Conservation (phyloP, 768 basidiomycete species). For the Boletus pseudo-olivaceus region DNA sequence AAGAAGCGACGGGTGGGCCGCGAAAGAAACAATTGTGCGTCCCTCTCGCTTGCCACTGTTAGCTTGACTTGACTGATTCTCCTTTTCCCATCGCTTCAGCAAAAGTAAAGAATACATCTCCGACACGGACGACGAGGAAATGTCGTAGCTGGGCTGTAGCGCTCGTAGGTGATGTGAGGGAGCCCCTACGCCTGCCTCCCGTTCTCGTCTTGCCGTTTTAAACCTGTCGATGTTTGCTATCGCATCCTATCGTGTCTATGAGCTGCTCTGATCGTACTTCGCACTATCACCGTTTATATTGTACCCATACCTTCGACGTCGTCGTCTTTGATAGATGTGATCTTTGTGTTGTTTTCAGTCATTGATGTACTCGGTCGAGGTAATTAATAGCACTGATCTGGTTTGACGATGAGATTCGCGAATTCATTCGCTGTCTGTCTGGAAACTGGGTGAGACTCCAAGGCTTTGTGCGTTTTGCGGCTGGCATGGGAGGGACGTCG, state of each 20-base stretch:
- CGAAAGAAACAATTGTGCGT: constrained; percentile 78
- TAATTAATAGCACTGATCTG: neutral
- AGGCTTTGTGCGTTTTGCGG: neutral
- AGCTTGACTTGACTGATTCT: neutral
- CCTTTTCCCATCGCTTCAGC: constrained; percentile 37
- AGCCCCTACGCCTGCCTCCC: neutral
- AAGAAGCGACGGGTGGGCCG: constrained; percentile 57
- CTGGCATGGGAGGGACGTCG: neutral
- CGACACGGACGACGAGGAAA: constrained; percentile 79
- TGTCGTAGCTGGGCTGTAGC: constrained; percentile 43
- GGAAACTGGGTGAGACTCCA: neutral
- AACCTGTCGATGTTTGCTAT: neutral
- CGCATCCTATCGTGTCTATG: neutral
- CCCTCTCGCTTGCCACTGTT: neutral
- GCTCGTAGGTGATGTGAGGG: neutral
- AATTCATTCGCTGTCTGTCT: neutral
- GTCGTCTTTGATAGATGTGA: neutral
- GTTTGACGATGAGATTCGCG: neutral
- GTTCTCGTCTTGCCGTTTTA: neutral
- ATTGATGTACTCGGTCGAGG: neutral
- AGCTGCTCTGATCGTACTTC: constrained; percentile 4
- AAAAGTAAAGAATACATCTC: constrained; percentile 88
- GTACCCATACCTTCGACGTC: neutral
- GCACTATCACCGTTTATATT: neutral
- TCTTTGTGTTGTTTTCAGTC: neutral